phyloP scores from a whole-genome alignment of 306 rosid species.

The Cyamopsis tetragonoloba region DNA sequence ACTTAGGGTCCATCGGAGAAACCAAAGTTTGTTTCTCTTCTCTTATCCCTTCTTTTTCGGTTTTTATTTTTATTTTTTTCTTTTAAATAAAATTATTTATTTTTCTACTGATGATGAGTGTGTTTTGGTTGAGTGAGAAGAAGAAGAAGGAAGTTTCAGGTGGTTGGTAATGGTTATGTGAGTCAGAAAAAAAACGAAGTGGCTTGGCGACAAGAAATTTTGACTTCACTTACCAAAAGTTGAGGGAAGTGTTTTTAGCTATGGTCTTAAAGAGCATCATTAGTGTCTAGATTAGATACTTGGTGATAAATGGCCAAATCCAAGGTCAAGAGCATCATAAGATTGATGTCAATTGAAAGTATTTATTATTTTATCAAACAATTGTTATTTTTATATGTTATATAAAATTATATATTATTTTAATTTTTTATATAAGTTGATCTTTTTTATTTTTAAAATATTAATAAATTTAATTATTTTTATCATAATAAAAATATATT shows the following conservation, averaged over 20 bases:
- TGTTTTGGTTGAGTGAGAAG: neutral
- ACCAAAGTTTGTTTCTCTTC: no score
- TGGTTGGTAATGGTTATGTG: neutral
- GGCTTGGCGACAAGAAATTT: neutral
- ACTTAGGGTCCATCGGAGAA: constrained; percentile 40
- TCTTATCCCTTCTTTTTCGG: no score
- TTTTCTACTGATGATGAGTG: neutral
- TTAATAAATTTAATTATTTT: no score
- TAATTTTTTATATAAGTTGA: no score
- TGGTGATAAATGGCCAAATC: neutral
- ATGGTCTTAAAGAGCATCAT: neutral
- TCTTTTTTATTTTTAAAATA: no score
- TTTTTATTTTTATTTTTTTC: no score
- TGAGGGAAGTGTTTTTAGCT: neutral
- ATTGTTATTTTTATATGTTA: no score
- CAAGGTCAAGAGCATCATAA: no score
- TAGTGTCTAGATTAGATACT: neutral
- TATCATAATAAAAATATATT: no score
- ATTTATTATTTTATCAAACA: no score
- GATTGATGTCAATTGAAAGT: no score
- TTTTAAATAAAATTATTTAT: neutral
- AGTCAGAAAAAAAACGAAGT: neutral
- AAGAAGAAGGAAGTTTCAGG: neutral
- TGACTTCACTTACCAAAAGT: neutral
- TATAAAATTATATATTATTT: no score